Base-by-base conservation (phyloP, 768 basidiomycete species). In the Boletales sp. region DNA sequence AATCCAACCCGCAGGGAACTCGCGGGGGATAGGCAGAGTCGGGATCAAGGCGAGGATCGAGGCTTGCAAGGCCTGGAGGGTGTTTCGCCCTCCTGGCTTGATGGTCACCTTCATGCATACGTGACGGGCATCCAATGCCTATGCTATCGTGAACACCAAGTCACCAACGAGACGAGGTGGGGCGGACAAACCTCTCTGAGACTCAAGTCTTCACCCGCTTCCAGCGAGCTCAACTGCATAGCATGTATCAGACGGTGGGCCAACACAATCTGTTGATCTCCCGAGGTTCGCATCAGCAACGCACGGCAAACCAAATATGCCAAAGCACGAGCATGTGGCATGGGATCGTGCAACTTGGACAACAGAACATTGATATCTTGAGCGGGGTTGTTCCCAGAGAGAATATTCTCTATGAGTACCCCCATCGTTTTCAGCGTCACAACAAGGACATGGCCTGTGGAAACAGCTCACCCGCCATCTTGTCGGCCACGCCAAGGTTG, bases 241-340 rank as follows among this genome's bases (percentile, higher is more conserved):
- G 71, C 65, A 14, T 69, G 62, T 32, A 90, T 54, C 3, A 82
- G 56, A 41, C 70, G 68, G 28, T 71, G 66, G 2, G 82, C 85
- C 2, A 80, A 69, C 8, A 77, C 71, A 32, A 89, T 63, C 55
- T 83, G 83, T 44, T 77, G 77, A 36, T 80, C 77, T 13, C 83
- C 83, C 5, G 81, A 76, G 0, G 83, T 56, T 21, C 74, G 75
- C 31, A 66, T 65, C 31, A 93, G 64, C 46, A 94, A 64, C 0
- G 79, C 75, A n/a, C 81, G 76, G n/a, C 79, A 67, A 46, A 89
- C 69, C 10, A 93, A 70, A 59, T 82, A 81, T 0, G 79, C 78
- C 41, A 93, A 66, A 3, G 79, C 66, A 15, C 81, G 76, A 30
- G 78, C 70, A 54, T 87, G 76, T 0, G 79, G 60, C 53, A 80